These are phyloP conservation scores for Salix viminalis DNA, from an alignment of 345 rosid species.

Conservation along the genomic window DNA sequence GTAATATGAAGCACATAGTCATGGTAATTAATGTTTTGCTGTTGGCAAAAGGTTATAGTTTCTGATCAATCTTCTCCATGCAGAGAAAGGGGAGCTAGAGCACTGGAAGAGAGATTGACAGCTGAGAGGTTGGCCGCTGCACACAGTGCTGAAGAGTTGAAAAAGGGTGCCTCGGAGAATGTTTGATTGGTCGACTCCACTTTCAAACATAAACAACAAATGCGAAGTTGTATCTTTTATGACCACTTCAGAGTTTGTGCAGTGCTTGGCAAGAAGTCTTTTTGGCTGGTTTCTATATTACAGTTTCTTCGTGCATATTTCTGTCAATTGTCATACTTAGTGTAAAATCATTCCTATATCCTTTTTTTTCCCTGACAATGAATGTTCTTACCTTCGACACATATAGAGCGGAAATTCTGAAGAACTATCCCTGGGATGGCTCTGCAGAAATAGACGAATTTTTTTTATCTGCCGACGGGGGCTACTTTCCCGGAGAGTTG, in stretches of 20 bases:
- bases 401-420: conserved; percentile 8
- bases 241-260: conserved; percentile 20
- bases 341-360: conserved; percentile 5
- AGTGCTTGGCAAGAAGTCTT: conserved; percentile 19
- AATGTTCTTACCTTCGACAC: neutral
- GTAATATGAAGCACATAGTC: neutral
- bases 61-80: conserved; percentile 8
- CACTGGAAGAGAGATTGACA: conserved; percentile 90
- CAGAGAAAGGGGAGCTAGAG: conserved; percentile 99
- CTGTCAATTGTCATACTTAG: conserved; percentile 15
- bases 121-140: conserved; percentile 63
- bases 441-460: neutral
- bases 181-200: conserved; percentile 36
- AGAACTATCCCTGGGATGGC: neutral
- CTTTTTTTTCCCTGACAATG: neutral
- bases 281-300: conserved; percentile 19
- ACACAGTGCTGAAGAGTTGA: conserved; percentile 46
- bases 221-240: conserved; percentile 7
- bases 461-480: neutral
- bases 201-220: neutral
- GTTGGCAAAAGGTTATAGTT: neutral
- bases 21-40: neutral
- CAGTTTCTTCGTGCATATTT: conserved; percentile 22
- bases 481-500: neutral
- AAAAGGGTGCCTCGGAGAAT: conserved; percentile 52